phyloP scores from a whole-genome alignment of 208 protist species.

The Leishmania lainsoni region DNA sequence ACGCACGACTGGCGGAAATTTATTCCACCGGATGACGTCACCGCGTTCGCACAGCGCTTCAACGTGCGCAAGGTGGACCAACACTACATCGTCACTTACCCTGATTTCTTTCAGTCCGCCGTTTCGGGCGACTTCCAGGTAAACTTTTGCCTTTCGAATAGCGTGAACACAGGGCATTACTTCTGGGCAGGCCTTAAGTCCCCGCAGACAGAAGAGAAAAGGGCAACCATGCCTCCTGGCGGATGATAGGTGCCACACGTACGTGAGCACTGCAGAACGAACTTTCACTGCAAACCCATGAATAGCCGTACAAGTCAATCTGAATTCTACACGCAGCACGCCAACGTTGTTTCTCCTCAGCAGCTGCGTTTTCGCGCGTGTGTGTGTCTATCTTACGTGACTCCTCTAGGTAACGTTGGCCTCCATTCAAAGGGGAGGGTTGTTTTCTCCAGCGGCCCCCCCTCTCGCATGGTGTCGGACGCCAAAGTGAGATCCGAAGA shows the following conservation, averaged over 20 bases:
- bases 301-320: background rate
- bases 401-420: background rate
- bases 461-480: background rate
- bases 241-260: background rate
- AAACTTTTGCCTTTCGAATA: conserved; percentile 60
- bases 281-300: background rate
- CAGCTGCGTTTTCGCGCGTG: background rate
- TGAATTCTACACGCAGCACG: background rate
- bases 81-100: conserved; percentile 73
- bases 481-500: background rate
- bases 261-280: background rate
- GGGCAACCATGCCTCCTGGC: conserved; percentile 2
- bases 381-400: background rate
- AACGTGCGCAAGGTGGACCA: conserved; percentile 67
- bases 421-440: background rate
- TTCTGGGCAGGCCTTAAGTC: conserved; percentile 79
- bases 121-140: conserved; percentile 66
- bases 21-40: conserved; percentile 80
- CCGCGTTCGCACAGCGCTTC: conserved; percentile 43
- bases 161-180: conserved; percentile 81
- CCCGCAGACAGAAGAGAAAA: background rate
- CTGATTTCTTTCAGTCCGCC: conserved; percentile 61
- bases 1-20: conserved; percentile 95
- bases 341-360: background rate
- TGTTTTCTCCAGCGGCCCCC: background rate